Evolutionary conservation across 1,284 basidiomycete species (phyloP), one percentile per base, ranked within the genome.

Genomic region (Coniferiporia weirii): DNA sequence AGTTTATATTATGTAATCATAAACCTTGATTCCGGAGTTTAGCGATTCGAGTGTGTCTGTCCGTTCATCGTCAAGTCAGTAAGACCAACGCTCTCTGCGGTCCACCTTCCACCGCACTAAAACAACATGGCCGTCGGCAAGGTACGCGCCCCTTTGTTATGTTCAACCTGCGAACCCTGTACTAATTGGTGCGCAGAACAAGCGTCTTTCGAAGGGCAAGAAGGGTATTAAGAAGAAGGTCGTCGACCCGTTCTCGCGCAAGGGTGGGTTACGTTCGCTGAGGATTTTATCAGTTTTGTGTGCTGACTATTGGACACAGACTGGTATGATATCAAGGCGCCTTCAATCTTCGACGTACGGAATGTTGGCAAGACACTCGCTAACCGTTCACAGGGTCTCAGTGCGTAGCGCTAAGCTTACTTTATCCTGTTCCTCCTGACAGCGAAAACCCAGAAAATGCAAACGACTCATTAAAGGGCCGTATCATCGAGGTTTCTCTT

Each of bases 201-300:
- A 99, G 83, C 91, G 96, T 76, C 88, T 98, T 71, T 96, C 94
- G 60, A 99, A 99, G 83, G 95, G 96, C 73, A 98, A 98, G 87
- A 98, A 98, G 84, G 95, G 95, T 75, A 88, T 97, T 82, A 97
- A 96, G 89, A 97, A 98, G 83, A 96, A 96, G 87, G 93, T 96
- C 75, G 95, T 99, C 68, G 97, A 99, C 85, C 95, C 97, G 68
- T 98, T 99, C 91, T 89, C 96, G 69, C 90, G 96, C 80, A 99
- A 99, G 83, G 96, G 94, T 89, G 65, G 54, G 76, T 65, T 20
- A 48, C 20, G 20, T 61, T 49, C 66, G 32, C 9, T 27, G 20
- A 54, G 22, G 40, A 7, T 54, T 64, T n/a, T 38, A 10, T 17
- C 7, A 32, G 3, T 6, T n/a, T 40, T 35, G 38, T 5, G 17